A percentile compares a stretch with the other conserved stretches of the same genome.
These are phyloP conservation scores for Hyphopichia homilentoma DNA, from an alignment of 805 yeast genomes.

Conservation along the genomic window DNA sequence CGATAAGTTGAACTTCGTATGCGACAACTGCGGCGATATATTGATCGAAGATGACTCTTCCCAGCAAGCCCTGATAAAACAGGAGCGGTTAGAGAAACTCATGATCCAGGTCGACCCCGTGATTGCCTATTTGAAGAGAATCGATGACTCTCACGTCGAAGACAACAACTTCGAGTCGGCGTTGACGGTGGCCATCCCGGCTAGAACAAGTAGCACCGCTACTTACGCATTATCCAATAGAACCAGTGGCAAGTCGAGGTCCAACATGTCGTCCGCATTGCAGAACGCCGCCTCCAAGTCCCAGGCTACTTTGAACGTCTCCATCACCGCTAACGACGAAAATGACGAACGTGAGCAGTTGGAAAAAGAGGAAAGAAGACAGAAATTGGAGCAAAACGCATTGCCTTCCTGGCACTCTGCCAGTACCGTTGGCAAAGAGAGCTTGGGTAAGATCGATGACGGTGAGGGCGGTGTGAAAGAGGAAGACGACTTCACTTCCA, in stretches of 20 bases:
- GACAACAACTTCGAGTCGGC: constrained; percentile 48
- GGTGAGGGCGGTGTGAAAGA: constrained; percentile 32
- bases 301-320: constrained; percentile 86
- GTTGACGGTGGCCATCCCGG: constrained; percentile 78
- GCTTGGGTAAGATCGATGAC: constrained; percentile 51
- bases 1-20: constrained; percentile 75
- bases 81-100: constrained; percentile 72
- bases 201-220: constrained; percentile 65
- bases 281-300: constrained; percentile 55
- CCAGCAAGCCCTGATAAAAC: constrained; percentile 75
- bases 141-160: constrained; percentile 37
- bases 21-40: constrained; percentile 77
- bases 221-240: constrained; percentile 61
- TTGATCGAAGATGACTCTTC: constrained; percentile 87
- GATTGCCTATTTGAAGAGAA: constrained; percentile 67
- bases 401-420: constrained; percentile 95
- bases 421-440: constrained; percentile 77
- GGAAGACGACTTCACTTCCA: constrained; percentile 8
- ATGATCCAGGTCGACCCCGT: constrained; percentile 91
- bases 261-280: constrained; percentile 27
- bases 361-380: constrained; percentile 65
- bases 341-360: constrained; percentile 61
- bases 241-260: constrained; percentile 23
- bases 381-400: constrained; percentile 82
- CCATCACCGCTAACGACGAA: constrained; percentile 85